These are phyloP conservation scores for Aureobasidium subglaciale DNA, from an alignment of 2,329 filamentous ascomycete genomes.

Conservation along the genomic window DNA sequence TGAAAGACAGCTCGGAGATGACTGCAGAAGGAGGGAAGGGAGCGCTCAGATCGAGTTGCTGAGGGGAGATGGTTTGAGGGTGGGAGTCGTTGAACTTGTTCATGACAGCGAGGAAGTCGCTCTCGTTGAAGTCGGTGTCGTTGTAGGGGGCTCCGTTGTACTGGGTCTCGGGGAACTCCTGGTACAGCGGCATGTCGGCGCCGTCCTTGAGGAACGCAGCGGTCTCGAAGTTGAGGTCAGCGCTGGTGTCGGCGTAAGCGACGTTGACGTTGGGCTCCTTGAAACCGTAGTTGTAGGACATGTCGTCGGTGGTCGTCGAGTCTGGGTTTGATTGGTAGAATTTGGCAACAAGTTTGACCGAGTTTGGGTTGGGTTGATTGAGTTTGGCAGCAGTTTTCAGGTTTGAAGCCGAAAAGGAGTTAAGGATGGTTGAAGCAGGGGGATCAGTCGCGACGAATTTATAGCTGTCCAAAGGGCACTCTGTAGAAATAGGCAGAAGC, in stretches of 20 bases:
- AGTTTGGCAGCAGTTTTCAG: background rate
- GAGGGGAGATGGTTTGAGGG: slow-evolving; percentile 65
- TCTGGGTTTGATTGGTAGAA: background rate
- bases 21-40: slow-evolving; percentile 71
- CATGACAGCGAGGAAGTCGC: no score
- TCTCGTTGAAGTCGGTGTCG: slow-evolving; percentile 18
- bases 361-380: background rate
- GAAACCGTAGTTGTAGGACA: background rate
- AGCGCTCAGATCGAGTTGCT: slow-evolving; percentile 66
- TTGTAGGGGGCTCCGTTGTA: background rate
- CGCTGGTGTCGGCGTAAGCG: slow-evolving; percentile 40
- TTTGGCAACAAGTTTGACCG: background rate
- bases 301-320: background rate
- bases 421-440: background rate
- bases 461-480: no score
- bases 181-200: slow-evolving; percentile 21
- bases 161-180: background rate
- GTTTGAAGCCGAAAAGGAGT: background rate
- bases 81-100: slow-evolving; percentile 24
- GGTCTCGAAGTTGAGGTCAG: slow-evolving; percentile 32
- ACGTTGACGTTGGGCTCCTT: slow-evolving; percentile 25
- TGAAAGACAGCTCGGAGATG: slow-evolving; percentile 74
- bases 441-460: background rate
- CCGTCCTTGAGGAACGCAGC: slow-evolving; percentile 23
- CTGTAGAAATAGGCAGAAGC: no score